phyloP scores from a whole-genome alignment of 2,329 filamentous ascomycete species.

The Colletotrichum sp. region DNA sequence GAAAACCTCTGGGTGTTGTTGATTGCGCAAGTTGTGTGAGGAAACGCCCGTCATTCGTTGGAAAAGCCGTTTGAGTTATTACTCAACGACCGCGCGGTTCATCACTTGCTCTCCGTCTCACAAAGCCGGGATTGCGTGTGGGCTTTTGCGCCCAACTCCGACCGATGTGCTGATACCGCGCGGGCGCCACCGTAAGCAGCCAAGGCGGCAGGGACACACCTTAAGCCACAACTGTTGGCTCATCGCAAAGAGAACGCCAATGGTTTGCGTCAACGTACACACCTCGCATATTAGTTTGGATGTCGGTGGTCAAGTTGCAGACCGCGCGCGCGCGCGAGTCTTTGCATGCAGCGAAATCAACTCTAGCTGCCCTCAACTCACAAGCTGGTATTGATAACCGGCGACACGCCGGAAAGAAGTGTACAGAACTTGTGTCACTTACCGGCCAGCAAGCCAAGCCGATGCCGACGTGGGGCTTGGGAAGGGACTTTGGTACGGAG shows the following conservation, averaged over 20 bases:
- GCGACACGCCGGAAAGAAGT: background rate
- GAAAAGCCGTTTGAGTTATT: background rate
- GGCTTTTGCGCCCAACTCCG: background rate
- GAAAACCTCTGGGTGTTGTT: background rate
- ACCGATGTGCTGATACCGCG: background rate
- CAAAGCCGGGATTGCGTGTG: background rate
- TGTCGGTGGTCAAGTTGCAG: background rate
- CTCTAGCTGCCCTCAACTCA: background rate
- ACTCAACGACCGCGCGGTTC: background rate
- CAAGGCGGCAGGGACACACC: background rate
- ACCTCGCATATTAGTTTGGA: background rate
- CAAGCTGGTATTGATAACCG: background rate
- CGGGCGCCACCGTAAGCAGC: background rate
- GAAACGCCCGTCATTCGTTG: background rate
- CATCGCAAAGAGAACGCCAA: background rate
- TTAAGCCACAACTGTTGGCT: background rate
- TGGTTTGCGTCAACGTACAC: background rate
- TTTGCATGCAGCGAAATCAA: background rate
- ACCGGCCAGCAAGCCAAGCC: background rate
- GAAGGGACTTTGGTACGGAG: background rate
- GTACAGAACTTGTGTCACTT: background rate
- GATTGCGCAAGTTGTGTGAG: background rate
- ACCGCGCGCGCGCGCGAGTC: background rate
- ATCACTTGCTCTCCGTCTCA: background rate
- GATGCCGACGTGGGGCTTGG: background rate